These are phyloP conservation scores for Ilyonectria destructans DNA, from an alignment of 2,329 filamentous ascomycete species.

Conservation along the genomic window DNA sequence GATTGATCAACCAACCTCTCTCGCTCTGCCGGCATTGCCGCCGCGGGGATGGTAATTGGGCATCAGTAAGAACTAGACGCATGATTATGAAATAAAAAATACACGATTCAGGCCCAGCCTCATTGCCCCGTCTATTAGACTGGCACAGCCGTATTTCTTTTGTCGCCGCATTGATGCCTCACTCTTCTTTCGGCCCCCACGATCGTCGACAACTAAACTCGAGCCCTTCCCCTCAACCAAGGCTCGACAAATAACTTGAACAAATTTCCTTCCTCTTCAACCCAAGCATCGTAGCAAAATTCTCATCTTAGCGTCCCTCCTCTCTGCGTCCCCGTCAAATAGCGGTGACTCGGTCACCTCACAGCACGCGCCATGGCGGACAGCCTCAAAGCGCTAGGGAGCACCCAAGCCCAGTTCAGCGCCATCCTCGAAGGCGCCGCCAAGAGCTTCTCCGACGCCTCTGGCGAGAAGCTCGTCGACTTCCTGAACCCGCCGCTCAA, in stretches of 20 bases:
- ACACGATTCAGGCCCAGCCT: not conserved
- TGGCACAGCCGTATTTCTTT: not conserved
- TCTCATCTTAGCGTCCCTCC: not conserved
- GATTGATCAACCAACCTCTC: not conserved
- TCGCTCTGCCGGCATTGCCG: not conserved
- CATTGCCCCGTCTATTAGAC: not conserved
- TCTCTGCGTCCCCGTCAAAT: not conserved
- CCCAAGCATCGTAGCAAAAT: not conserved
- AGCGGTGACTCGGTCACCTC: slow-evolving; percentile 9
- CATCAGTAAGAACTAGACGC: not conserved
- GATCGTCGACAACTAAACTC: not conserved
- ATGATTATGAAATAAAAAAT: not conserved
- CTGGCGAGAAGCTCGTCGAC: slow-evolving; percentile 50
- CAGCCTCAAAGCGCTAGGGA: slow-evolving; percentile 4
- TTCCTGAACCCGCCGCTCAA: slow-evolving; percentile 54
- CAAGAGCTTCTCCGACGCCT: slow-evolving; percentile 52
- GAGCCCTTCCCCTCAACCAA: not conserved
- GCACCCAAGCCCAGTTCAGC: slow-evolving; percentile 44
- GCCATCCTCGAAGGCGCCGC: slow-evolving; percentile 55
- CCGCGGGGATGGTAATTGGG: not conserved
- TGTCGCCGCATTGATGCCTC: not conserved
- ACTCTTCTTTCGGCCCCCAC: not conserved
- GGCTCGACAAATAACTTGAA: not conserved
- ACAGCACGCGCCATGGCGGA: slow-evolving; percentile 13
- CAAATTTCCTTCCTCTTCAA: not conserved